Conservation (phyloP, 2,329 filamentous ascomycete genomes). For the Atkinsonella hypoxylon region DNA sequence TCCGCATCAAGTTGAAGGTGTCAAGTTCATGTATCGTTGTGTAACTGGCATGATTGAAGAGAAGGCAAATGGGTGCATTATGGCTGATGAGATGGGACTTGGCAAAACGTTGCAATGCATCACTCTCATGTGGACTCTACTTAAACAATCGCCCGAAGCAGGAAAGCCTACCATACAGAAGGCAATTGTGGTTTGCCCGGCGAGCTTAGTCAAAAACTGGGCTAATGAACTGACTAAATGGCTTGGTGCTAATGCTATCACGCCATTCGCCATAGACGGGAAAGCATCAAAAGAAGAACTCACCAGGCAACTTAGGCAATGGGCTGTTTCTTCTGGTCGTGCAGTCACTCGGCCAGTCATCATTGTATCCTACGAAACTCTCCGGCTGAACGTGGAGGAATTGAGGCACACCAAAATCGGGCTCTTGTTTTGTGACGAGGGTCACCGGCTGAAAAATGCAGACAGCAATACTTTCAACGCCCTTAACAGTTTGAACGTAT, state of each 20-base stretch:
- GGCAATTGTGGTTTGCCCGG: conserved; percentile 91
- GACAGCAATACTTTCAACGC: conserved; percentile 93
- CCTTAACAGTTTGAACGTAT: conserved; percentile 80
- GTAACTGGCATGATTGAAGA: conserved; percentile 92
- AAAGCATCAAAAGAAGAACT: conserved; percentile 93
- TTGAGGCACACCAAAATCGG: conserved; percentile 85
- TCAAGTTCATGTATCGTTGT: conserved; percentile 92
- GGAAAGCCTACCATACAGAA: conserved; percentile 91
- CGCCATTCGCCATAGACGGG: conserved; percentile 90
- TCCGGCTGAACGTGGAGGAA: conserved; percentile 82
- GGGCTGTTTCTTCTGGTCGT: conserved; percentile 86
- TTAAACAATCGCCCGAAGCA: conserved; percentile 94
- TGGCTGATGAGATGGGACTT: conserved; percentile 98
- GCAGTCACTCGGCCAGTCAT: conserved; percentile 83
- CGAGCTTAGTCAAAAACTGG: conserved; percentile 95
- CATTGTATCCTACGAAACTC: conserved; percentile 94
- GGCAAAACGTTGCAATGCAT: conserved; percentile 98
- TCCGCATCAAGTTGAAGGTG: conserved; percentile 94
- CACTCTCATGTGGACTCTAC: conserved; percentile 85
- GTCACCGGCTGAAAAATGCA: conserved; percentile 90
- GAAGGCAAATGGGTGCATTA: conserved; percentile 93
- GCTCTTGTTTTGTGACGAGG: conserved; percentile 88
- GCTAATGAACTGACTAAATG: conserved; percentile 95
- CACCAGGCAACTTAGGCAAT: conserved; percentile 80
- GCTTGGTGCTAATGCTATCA: conserved; percentile 84